phyloP scores from a whole-genome alignment of 805 yeast species.

The Metschnikowia henanensis region DNA sequence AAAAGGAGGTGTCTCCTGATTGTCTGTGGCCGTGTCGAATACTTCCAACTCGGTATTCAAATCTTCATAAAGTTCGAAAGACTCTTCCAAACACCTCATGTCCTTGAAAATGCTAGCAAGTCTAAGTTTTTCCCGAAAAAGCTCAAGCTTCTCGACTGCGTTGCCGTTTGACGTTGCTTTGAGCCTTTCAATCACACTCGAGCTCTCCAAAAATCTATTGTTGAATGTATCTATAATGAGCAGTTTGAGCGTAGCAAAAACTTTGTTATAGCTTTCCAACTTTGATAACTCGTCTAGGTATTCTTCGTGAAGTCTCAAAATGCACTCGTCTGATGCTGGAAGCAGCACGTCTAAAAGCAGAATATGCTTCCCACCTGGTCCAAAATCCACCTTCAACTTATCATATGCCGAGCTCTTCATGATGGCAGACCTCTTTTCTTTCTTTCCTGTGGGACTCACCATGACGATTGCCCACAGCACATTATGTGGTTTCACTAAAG shows the following conservation, averaged over 20 bases:
- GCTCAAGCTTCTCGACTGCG: slow-evolving; percentile 9
- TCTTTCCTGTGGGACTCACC: slow-evolving; percentile 42
- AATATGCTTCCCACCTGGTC: slow-evolving; percentile 38
- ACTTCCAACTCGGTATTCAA: slow-evolving; percentile 32
- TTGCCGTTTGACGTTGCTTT: slow-evolving; percentile 36
- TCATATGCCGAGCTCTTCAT: slow-evolving; percentile 52
- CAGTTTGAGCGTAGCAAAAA: slow-evolving; percentile 46
- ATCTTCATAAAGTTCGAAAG: slow-evolving; percentile 51
- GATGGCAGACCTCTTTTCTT: slow-evolving; percentile 35
- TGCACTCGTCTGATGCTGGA: slow-evolving; percentile 1
- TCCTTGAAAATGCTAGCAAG: slow-evolving; percentile 53
- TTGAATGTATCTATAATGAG: slow-evolving; percentile 56
- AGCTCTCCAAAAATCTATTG: slow-evolving; percentile 16
- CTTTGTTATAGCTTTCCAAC: slow-evolving; percentile 50
- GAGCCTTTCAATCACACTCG: slow-evolving; percentile 13
- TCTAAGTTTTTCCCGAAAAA: slow-evolving; percentile 47
- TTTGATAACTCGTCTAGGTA: slow-evolving; percentile 37
- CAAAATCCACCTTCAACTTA: slow-evolving; percentile 55
- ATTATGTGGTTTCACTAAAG: slow-evolving; percentile 34
- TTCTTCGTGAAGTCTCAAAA: slow-evolving; percentile 37
- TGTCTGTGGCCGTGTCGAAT: slow-evolving; percentile 6
- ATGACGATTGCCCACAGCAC: slow-evolving; percentile 65
- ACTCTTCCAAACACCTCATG: slow-evolving; percentile 60
- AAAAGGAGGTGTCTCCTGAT: not conserved
- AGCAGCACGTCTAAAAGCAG: slow-evolving; percentile 18